Percentiles rank a stretch among this genome's conserved stretches.
Evolutionary conservation across 371 early-diverging fungal species (phyloP).

Genomic region (Batkoa obscura): DNA sequence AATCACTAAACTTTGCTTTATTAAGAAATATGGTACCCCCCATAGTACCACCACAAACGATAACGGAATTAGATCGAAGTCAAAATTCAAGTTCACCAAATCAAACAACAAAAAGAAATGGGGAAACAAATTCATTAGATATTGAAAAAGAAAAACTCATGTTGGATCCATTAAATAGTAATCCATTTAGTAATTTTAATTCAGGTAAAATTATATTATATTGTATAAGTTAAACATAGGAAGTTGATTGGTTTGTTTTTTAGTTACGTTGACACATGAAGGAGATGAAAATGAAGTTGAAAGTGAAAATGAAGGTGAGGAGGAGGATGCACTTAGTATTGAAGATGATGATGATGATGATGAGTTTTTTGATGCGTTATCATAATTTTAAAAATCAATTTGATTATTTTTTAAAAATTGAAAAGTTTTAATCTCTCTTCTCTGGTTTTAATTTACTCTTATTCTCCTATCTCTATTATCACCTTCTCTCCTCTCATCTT

Average conservation of each 20-base stretch:
- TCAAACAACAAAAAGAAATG: no score
- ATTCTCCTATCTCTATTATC: no score
- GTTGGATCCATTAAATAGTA: conserved; percentile 17
- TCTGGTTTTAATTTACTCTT: no score
- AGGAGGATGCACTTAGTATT: no score
- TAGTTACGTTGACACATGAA: neutral
- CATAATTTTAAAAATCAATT: no score
- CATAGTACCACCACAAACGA: conserved; percentile 50
- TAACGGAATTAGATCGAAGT: neutral
- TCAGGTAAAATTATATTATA: conserved; percentile 13
- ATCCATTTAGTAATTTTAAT: conserved; percentile 50
- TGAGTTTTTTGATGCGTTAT: no score
- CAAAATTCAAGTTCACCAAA: conserved; percentile 44
- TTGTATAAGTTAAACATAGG: neutral
- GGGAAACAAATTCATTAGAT: conserved; percentile 44
- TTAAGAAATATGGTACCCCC: conserved; percentile 74
- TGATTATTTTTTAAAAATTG: no score
- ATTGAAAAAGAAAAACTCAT: conserved; percentile 24
- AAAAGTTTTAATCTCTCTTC: no score
- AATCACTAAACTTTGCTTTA: conserved; percentile 79
- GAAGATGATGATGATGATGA: no score
- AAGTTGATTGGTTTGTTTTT: neutral
- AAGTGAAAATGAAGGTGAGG: no score
- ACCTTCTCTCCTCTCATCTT: no score
- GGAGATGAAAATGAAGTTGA: neutral